These are phyloP conservation scores for Fusarium transvaalense DNA, from an alignment of 2,329 filamentous ascomycete genomes.

Conservation along the genomic window DNA sequence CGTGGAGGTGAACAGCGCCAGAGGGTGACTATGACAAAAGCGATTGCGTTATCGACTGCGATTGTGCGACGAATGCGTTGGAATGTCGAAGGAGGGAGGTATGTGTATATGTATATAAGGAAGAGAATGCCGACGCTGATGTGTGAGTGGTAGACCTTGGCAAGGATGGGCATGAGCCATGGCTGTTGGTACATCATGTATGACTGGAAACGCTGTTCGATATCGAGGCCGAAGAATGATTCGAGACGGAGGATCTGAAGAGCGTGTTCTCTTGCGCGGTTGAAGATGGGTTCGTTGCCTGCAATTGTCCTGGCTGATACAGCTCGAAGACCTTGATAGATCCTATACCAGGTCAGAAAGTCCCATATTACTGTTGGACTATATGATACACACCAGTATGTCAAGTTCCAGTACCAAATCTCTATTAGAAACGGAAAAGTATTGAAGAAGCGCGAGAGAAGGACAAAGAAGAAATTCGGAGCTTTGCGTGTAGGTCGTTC, in stretches of 20 bases:
- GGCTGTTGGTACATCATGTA: slow-evolving; percentile 54
- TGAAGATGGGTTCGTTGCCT: slow-evolving; percentile 55
- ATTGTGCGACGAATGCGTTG: slow-evolving; percentile 60
- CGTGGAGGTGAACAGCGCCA: slow-evolving; percentile 64
- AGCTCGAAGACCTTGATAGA: slow-evolving; percentile 60
- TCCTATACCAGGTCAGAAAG: slow-evolving; percentile 40
- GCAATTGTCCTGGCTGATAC: slow-evolving; percentile 57
- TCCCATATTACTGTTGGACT: no score
- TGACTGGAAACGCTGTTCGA: slow-evolving; percentile 57
- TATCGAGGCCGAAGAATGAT: slow-evolving; percentile 52
- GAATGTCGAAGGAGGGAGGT: slow-evolving; percentile 55
- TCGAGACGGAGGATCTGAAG: slow-evolving; percentile 57
- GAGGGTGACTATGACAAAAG: slow-evolving; percentile 60
- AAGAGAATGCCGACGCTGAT: slow-evolving; percentile 61
- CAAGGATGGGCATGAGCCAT: slow-evolving; percentile 56
- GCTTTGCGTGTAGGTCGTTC: slow-evolving; percentile 31
- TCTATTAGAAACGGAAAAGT: slow-evolving; percentile 52
- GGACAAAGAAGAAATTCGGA: slow-evolving; percentile 42
- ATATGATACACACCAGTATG: slow-evolving; percentile 48
- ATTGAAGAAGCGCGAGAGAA: slow-evolving; percentile 50
- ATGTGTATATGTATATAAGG: slow-evolving; percentile 62
- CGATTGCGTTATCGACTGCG: slow-evolving; percentile 62
- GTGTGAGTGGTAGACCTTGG: slow-evolving; percentile 61
- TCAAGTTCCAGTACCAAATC: slow-evolving; percentile 56
- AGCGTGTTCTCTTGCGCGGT: slow-evolving; percentile 56